Evolutionary conservation across 495 filamentous ascomycete genomes (phyloP), one percentile per base, ranked within the genome.

Genomic region (Podospora pseudopauciseta): DNA sequence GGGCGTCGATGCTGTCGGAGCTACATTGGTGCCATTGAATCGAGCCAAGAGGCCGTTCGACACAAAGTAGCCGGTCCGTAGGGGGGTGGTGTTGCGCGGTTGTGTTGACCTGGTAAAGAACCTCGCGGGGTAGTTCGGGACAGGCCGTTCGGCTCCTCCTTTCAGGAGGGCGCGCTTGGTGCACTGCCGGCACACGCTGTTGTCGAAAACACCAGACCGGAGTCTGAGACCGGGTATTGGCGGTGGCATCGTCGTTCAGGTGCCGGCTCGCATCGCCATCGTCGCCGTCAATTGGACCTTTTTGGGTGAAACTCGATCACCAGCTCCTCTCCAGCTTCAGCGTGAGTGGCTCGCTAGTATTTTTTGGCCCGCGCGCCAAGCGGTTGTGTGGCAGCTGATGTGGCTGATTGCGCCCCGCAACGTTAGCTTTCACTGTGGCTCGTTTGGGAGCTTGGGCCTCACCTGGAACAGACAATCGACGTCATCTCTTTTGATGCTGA

Each of bases 31-130:
- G 69, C 74, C 72, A 72, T 75, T 73, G 69, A 66, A 62, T 20
- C 71, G 77, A 60, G 70, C 65, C 44, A 80, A 74, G 54, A 80
- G 67, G 60, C 63, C 65, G 54, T 83, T 83, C 34, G 80, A 80
- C 32, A 79, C 63, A 63, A 83, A 83, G 68, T 79, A 83, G 58
- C 76, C 74, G 19, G 78, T 63, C 60, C 74, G 77, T 32, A 82
- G 70, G 39, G 61, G 60, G 39, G 59, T 63, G 13, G 65, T 30
- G 58, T 70, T 65, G 32, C 67, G 66, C 11, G 74, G 63, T 20
- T 69, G 60, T 5, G 75, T 67, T 60, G 74, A 64, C 28, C 67
- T 72, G 20, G 74, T 71, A 30, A 77, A 78, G 65, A 67, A 58
- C n/a, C 76, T 64, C 34, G 65, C 27, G 19, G 44, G 32, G 20